These are phyloP conservation scores for Lithocarpus polystachyus DNA, from an alignment of 306 rosid species.

Conservation along the genomic window DNA sequence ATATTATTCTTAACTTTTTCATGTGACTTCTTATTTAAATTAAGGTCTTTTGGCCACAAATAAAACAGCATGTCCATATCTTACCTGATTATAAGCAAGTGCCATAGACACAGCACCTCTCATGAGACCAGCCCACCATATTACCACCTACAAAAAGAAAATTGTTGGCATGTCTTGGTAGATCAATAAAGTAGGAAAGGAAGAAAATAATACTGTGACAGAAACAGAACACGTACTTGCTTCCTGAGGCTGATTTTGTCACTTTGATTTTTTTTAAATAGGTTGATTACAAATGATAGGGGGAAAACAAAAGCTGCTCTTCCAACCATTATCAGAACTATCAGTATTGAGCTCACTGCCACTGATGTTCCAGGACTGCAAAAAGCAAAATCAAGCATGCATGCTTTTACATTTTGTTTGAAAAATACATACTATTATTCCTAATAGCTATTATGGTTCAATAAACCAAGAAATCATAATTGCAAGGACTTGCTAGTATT, in stretches of 20 bases:
- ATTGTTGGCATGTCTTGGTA: conserved; percentile 8
- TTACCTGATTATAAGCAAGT: conserved; percentile 94
- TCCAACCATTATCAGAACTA: conserved; percentile 69
- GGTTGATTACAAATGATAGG: conserved; percentile 75
- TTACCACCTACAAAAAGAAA: conserved; percentile 51
- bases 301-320: conserved; percentile 97
- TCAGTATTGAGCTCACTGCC: conserved; percentile 70
- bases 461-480: background rate
- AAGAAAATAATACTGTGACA: background rate
- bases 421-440: background rate
- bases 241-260: conserved; percentile 59
- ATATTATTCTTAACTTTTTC: background rate
- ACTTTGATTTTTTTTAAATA: conserved; percentile 45
- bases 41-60: background rate
- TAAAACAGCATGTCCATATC: conserved; percentile 3
- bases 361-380: conserved; percentile 88
- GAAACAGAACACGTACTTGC: conserved; percentile 53
- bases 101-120: conserved; percentile 99
- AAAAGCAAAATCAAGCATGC: conserved; percentile 26
- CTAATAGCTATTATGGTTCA: background rate
- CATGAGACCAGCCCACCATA: conserved; percentile 99
- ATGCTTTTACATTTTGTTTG: conserved; percentile 11
- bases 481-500: conserved; percentile 10
- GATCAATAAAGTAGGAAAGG: conserved; percentile 10
- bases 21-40: conserved; percentile 1